Evolutionary conservation across 306 rosid genomes (phyloP), one percentile per base, ranked within the genome.

Genomic region (Castanea mollissima): DNA sequence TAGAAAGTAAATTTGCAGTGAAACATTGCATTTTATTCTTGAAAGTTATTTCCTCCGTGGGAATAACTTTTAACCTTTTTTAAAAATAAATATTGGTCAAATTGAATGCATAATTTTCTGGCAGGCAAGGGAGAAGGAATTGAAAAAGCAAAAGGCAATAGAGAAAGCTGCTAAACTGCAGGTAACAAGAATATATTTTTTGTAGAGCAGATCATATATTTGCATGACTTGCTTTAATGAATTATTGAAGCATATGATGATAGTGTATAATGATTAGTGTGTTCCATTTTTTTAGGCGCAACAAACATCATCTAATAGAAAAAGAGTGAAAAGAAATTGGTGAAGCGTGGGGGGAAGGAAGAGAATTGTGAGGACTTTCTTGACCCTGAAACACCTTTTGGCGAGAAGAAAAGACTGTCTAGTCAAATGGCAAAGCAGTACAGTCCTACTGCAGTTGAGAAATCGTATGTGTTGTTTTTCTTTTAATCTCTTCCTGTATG

Each of bases 81-180:
- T 25, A 0, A 1, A 25, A 25, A 1, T 54, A 56, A 55, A 64
- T 74, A 16, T 81, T 75, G 55, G 23, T 64, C 46, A 2, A 16
- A 31, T 63, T 16, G 44, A 31, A 27, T 64, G 31, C 15, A 25
- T 5, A 31, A 18, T 29, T 76, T 71, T 59, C 19, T 81, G 85
- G 81, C 84, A 92, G 99, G 99, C 98, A 8, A 91, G 92, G 74
- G 98, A 92, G 90, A 95, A 95, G 55, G 96, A 90, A 87, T 74
- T 91, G 89, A 95, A 92, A 71, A 90, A 79, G 86, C 88, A 90
- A 77, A 95, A 95, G 41, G 91, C 90, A 57, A 78, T 79, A 0
- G 97, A 92, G 86, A 91, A 92, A 83, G 94, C 95, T 77, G 92
- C 90, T 16, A 90, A 88, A 85, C 78, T 83, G 31, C 93, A 92